phyloP scores from a whole-genome alignment of 2,329 filamentous ascomycete species.

The Fusarium algeriense region DNA sequence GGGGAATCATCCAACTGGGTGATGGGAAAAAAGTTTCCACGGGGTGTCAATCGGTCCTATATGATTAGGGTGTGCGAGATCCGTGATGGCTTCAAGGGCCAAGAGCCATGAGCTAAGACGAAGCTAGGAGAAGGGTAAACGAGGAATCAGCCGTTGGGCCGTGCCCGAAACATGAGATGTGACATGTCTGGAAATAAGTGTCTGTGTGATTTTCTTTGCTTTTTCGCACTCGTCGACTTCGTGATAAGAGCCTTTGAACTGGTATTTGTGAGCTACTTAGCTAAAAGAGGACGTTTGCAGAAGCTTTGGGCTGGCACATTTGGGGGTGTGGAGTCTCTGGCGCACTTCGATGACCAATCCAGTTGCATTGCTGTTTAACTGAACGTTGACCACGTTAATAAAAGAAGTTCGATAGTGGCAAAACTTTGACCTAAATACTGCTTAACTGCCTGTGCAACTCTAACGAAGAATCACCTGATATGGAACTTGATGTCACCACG shows the following conservation, averaged over 20 bases:
- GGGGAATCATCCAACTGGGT: conserved; percentile 1
- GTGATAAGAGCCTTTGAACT: neutral
- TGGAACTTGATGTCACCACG: conserved; percentile 13
- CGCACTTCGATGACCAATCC: conserved; percentile 17
- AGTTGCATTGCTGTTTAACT: conserved; percentile 8
- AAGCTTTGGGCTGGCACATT: conserved; percentile 30
- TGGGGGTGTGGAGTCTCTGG: conserved; percentile 26
- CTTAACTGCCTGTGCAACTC: conserved; percentile 12
- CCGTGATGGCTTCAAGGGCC: conserved; percentile 18
- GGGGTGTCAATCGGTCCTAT: conserved; percentile 34
- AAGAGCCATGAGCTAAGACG: neutral
- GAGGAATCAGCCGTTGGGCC: neutral
- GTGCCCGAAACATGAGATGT: conserved; percentile 12
- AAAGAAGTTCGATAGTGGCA: conserved; percentile 3
- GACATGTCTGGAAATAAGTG: conserved; percentile 4
- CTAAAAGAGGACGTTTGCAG: neutral
- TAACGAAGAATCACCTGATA: neutral
- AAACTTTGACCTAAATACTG: conserved; percentile 9
- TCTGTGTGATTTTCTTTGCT: conserved; percentile 1
- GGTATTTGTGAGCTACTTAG: neutral
- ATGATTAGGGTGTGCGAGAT: conserved; percentile 11
- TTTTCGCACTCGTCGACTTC: neutral
- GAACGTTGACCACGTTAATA: neutral
- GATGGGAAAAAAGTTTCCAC: conserved; percentile 13
- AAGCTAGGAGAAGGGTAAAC: neutral